Conservation (phyloP, 305 asterid species). For the Withania somnifera region DNA sequence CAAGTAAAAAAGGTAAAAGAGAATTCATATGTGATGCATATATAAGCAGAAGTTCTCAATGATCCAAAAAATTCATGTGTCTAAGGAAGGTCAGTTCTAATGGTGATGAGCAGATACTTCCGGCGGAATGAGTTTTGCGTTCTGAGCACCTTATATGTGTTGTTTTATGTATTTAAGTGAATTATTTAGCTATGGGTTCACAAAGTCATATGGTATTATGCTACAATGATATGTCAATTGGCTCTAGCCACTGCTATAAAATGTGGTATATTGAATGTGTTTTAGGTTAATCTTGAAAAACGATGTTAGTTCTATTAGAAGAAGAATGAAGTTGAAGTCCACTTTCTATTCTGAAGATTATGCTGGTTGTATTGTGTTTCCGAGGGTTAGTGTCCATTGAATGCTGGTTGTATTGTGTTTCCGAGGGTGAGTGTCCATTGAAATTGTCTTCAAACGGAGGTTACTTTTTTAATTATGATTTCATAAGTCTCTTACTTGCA, state of each 20-base stretch:
- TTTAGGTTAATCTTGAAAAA: not conserved
- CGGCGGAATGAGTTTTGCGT: not conserved
- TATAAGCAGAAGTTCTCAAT: not conserved
- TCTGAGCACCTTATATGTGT: not conserved
- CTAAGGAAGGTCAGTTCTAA: not conserved
- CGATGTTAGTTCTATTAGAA: not conserved
- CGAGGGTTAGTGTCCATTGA: not conserved
- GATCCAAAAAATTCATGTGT: not conserved
- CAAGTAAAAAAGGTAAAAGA: too few relatives aligned
- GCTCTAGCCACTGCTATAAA: not conserved
- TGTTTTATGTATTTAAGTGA: not conserved
- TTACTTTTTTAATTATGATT: not conserved
- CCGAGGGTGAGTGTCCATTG: not conserved
- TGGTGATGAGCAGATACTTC: not conserved
- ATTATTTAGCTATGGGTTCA: not conserved
- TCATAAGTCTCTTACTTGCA: not conserved
- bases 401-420: not conserved
- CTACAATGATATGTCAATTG: not conserved
- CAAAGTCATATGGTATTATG: not conserved
- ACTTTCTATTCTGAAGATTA: not conserved
- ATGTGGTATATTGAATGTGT: not conserved
- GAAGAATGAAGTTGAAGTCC: not conserved
- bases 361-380: not conserved
- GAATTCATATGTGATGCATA: not conserved
- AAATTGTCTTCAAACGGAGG: not conserved